Evolutionary conservation across 2,329 filamentous ascomycete genomes (phyloP).

Genomic region (Penicillium sp.): DNA sequence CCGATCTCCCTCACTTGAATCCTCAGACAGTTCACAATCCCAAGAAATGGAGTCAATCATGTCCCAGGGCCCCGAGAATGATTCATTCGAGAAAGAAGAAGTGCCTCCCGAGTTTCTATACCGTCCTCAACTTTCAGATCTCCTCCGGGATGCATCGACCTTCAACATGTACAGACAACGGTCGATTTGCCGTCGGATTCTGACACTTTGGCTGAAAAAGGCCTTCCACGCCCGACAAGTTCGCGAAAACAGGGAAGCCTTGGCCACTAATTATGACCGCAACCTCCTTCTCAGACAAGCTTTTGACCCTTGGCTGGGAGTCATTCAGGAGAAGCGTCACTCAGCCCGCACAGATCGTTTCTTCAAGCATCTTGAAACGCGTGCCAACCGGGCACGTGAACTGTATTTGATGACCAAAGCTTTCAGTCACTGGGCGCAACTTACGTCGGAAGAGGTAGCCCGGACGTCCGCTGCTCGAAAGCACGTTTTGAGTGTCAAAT

Average conservation of each 20-base stretch:
- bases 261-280: slow-evolving; percentile 55
- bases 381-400: slow-evolving; percentile 65
- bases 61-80: slow-evolving; percentile 25
- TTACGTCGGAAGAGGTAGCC: slow-evolving; percentile 65
- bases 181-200: slow-evolving; percentile 39
- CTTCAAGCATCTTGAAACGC: slow-evolving; percentile 58
- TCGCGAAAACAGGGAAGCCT: slow-evolving; percentile 41
- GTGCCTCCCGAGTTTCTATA: slow-evolving; percentile 46
- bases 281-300: slow-evolving; percentile 55
- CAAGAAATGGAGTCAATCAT: slow-evolving; percentile 21
- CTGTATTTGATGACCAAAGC: slow-evolving; percentile 66
- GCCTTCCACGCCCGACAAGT: slow-evolving; percentile 41
- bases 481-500: slow-evolving; percentile 69
- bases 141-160: slow-evolving; percentile 54
- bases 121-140: slow-evolving; percentile 52
- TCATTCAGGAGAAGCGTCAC: slow-evolving; percentile 44
- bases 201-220: slow-evolving; percentile 52
- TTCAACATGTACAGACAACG: slow-evolving; percentile 48
- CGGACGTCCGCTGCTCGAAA: slow-evolving; percentile 68
- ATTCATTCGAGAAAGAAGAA: slow-evolving; percentile 28
- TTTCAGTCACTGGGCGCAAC: slow-evolving; percentile 69
- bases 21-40: slow-evolving; percentile 26
- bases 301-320: slow-evolving; percentile 53
- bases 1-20: slow-evolving; percentile 20
- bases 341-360: slow-evolving; percentile 54